Evolutionary conservation across 805 yeast species (phyloP), one percentile per base, ranked within the genome.

Genomic region (Wickerhamiella spandovensis): DNA sequence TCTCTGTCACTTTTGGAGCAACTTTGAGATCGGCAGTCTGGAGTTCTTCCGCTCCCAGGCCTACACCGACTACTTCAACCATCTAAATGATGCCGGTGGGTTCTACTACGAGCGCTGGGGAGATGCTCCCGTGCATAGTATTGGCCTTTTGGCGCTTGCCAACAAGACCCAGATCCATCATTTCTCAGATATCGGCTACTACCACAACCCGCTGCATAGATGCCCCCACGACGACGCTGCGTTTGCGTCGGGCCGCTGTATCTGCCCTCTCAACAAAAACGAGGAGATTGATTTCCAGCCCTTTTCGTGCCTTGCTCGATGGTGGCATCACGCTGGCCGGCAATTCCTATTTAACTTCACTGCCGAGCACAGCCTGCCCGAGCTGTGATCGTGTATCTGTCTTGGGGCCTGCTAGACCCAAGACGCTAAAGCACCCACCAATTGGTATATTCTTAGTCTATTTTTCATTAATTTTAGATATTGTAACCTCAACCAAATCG

Each of bases 21-120:
- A 82, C 65, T 84, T 88, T 62, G 95, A 87, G 65, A 76, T 87
- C 56, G 95, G 82, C 12, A 74, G 75, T 52, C 72, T 88, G 67
- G 74, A 78, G 49, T 78, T 87, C 61, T 87, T 85, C 79, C 71
- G 89, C 60, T 69, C 79, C 23, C 77, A 81, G 48, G 82, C 81
- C 15, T 87, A 87, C 65, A 65, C 70, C 30, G 75, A 73, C 45
- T 84, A 79, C 64, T 83, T 85, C 56, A 79, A 81, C 25, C 69
- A 75, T 59, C 72, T 85, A 54, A 92, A 86, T 62, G 66, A 69
- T 43, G 69, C 80, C 1, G 89, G 94, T 53, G 94, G 94, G 2
- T 82, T 88, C 62, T 87, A 83, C 70, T 87, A 87, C 67, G 95
- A 87, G 65, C 69, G 95, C 52, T 88, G 96, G 96, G 96, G 96